Conservation (phyloP, 768 basidiomycete species). For the Lyophyllum shimeji region DNA sequence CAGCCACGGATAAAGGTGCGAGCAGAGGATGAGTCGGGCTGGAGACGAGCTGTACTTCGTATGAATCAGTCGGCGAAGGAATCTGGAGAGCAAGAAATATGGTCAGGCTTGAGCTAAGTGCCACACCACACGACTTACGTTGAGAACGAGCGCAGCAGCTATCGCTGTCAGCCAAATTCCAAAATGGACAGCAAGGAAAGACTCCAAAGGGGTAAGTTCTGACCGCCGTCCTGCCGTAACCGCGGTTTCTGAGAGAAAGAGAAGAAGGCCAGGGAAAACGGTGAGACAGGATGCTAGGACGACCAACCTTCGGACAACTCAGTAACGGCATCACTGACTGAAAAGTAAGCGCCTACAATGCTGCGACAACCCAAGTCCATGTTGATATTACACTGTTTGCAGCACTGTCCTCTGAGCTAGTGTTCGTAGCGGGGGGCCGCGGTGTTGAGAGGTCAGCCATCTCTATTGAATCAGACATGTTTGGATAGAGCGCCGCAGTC, state of each 20-base stretch:
- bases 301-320: conserved; percentile 20
- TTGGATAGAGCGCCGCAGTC: not conserved
- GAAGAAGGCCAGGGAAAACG: conserved; percentile 61
- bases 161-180: conserved; percentile 60
- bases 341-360: conserved; percentile 24
- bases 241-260: conserved; percentile 60
- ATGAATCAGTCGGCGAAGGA: conserved; percentile 43
- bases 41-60: conserved; percentile 23
- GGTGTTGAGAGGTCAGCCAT: conserved; percentile 15
- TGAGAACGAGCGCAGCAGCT: conserved; percentile 55
- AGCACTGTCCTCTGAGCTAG: not conserved
- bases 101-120: conserved; percentile 1
- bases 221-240: conserved; percentile 30
- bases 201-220: conserved; percentile 63
- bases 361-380: conserved; percentile 30
- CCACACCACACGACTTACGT: conserved; percentile 37
- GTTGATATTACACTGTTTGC: conserved; percentile 20
- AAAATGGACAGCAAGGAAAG: conserved; percentile 66
- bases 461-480: conserved; percentile 16
- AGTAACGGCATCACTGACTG: conserved; percentile 17
- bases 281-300: conserved; percentile 31
- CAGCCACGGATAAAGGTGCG: conserved; percentile 54
- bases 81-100: conserved; percentile 28
- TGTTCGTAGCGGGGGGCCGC: not conserved
- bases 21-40: conserved; percentile 61